A percentile compares a stretch with the other conserved stretches of the same genome.
Evolutionary conservation across 1,284 basidiomycete species (phyloP).

Genomic region (Ceratobasidium sp.): DNA sequence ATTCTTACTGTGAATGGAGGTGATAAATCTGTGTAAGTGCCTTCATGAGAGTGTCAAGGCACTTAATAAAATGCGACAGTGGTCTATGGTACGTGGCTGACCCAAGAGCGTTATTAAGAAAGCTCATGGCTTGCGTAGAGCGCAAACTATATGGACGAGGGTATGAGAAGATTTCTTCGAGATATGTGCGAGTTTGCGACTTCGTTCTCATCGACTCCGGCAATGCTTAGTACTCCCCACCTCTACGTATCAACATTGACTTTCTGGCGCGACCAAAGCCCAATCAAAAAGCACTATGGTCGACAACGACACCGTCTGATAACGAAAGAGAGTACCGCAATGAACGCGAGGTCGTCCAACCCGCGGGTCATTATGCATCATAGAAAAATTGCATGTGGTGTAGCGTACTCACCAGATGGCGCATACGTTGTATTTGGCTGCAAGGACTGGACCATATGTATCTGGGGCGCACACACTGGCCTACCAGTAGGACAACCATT

Average conservation of each 20-base stretch:
- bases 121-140: background rate
- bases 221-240: constrained; percentile 5
- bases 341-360: background rate
- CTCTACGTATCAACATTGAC: background rate
- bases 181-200: constrained; percentile 7
- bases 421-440: too few species aligned
- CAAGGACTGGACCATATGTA: too few species aligned
- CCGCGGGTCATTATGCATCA: background rate
- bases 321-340: background rate
- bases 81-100: constrained; percentile 1
- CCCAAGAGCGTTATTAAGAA: background rate
- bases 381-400: background rate
- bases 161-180: background rate
- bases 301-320: background rate
- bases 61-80: background rate
- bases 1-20: constrained; percentile 3
- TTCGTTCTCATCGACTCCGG: background rate
- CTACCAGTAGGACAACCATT: too few species aligned
- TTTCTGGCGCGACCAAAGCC: background rate
- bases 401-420: background rate
- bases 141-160: background rate
- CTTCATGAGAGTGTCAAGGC: background rate
- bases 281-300: background rate
- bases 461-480: too few species aligned
- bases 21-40: constrained; percentile 3